Base-by-base conservation (phyloP, 495 filamentous ascomycete genomes). In the Daldinia concentrica region DNA sequence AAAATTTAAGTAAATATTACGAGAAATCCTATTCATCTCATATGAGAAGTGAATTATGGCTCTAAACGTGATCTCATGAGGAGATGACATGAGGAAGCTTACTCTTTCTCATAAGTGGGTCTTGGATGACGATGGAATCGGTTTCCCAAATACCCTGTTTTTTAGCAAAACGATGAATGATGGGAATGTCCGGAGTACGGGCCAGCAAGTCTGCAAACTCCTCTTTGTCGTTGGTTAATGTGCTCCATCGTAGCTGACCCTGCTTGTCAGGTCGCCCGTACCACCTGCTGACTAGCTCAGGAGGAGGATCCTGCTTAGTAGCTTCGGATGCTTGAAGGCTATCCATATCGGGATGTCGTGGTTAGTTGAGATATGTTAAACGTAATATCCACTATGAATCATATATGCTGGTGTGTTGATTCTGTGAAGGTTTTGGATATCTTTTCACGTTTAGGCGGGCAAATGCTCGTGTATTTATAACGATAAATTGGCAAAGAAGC, bases 61-160 rank as follows among this genome's bases (percentile, higher is more conserved):
- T 30, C 29, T 30, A 29, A 29, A 29, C 27, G 5, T 29, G 27
- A 29, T 29, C 1, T 29, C 27, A 0, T 30, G 29, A 30, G 8
- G 29, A 30, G 1, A 30, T 30, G 29, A 8, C 29, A 6, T 30
- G 0, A 29, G 5, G 1, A 9, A 9, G 15, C 59, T 62, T 4
- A 62, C 59, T 26, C 14, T 79, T 78, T 70, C 72, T 52, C 77
- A 80, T 79, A 30, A 3, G 14, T 4, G 50, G 62, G 51, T 65
- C 68, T 45, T 79, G 74, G 60, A 78, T 61, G 17, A 55, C 69
- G 50, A 79, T 69, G 8, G 61, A 71, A 9, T n/a, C 6, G 2
- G 78, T 74, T 51, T 57, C 27, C 74, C 78, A 79, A 5, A 51
- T 14, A n/a, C 29, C 41, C 11, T 14, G 3, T 39, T 26, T 6